phyloP scores from a whole-genome alignment of 1,284 basidiomycete genomes.

The Naganishia cerealis region DNA sequence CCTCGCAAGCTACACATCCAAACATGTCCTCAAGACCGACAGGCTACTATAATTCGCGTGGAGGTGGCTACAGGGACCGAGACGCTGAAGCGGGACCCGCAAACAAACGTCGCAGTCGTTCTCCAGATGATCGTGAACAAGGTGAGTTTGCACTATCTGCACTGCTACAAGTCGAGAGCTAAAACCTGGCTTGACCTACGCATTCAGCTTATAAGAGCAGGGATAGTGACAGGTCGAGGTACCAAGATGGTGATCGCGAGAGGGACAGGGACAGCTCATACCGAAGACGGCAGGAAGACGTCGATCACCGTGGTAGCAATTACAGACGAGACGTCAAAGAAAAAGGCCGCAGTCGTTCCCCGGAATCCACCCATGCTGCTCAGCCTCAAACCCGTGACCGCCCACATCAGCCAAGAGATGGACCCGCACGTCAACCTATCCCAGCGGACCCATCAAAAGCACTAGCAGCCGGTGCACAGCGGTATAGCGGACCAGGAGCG shows the following conservation, averaged over 20 bases:
- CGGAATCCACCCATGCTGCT: background rate
- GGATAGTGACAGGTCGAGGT: conserved; percentile 43
- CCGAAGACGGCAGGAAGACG: conserved; percentile 11
- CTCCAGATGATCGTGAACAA: conserved; percentile 28
- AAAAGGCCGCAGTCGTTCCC: conserved; percentile 7
- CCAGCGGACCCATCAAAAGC: conserved; percentile 1
- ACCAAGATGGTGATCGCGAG: conserved; percentile 33
- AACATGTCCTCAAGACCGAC: conserved; percentile 29
- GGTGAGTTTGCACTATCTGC: conserved; percentile 23
- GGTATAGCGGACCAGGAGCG: background rate
- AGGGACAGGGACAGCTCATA: conserved; percentile 35
- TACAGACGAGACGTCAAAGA: conserved; percentile 1
- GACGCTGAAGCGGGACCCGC: conserved; percentile 35
- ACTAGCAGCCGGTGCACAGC: background rate
- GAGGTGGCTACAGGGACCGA: conserved; percentile 34
- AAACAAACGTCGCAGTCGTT: conserved; percentile 29
- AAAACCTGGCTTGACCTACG: conserved; percentile 22
- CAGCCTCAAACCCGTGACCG: conserved; percentile 5
- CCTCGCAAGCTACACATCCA: background rate
- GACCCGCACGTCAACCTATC: background rate
- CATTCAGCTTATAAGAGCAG: conserved; percentile 4
- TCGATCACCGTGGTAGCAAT: background rate
- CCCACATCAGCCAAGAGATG: background rate
- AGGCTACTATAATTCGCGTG: conserved; percentile 20
- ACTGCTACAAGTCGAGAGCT: conserved; percentile 11